Percentiles rank a stretch among this genome's conserved stretches.
Conservation (phyloP, 495 filamentous ascomycete genomes). For the Jackrogersella multiformis region DNA sequence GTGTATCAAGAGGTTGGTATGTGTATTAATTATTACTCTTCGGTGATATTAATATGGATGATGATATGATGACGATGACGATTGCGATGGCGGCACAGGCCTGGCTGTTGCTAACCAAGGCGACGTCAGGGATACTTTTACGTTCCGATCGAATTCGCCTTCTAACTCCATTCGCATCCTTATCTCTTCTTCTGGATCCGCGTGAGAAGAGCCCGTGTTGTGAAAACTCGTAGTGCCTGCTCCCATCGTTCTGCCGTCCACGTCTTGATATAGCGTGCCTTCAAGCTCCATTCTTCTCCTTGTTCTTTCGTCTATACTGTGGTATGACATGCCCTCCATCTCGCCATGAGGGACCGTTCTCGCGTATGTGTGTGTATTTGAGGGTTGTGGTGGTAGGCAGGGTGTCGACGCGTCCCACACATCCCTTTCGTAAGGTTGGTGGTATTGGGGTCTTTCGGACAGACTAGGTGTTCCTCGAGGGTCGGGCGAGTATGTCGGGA, state of each 20-base stretch:
- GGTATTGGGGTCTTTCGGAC: slow-evolving; percentile 28
- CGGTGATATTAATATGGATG: slow-evolving; percentile 16
- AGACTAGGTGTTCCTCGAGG: slow-evolving; percentile 21
- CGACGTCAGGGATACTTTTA: slow-evolving; percentile 31
- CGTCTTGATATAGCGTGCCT: slow-evolving; percentile 2
- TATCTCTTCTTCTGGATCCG: slow-evolving; percentile 17
- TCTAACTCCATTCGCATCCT: slow-evolving; percentile 33
- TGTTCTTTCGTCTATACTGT: slow-evolving; percentile 13
- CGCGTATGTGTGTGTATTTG: slow-evolving; percentile 15
- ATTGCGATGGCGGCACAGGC: slow-evolving; percentile 10
- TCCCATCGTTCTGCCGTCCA: slow-evolving; percentile 9
- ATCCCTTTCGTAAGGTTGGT: slow-evolving; percentile 17
- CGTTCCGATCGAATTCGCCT: slow-evolving; percentile 38
- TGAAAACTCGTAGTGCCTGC: background rate
- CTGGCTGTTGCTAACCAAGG: slow-evolving; percentile 28
- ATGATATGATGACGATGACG: slow-evolving; percentile 28
- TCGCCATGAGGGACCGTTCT: slow-evolving; percentile 36
- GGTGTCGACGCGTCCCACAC: slow-evolving; percentile 25
- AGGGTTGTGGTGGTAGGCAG: slow-evolving; percentile 5
- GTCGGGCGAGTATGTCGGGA: slow-evolving; percentile 18
- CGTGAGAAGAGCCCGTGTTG: background rate
- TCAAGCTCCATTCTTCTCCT: slow-evolving; percentile 14
- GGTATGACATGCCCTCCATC: slow-evolving; percentile 29
- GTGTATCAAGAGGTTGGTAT: background rate
- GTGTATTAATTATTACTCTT: background rate